Evolutionary conservation across 2,329 filamentous ascomycete genomes (phyloP).

Genomic region (Seiridium cupressi): DNA sequence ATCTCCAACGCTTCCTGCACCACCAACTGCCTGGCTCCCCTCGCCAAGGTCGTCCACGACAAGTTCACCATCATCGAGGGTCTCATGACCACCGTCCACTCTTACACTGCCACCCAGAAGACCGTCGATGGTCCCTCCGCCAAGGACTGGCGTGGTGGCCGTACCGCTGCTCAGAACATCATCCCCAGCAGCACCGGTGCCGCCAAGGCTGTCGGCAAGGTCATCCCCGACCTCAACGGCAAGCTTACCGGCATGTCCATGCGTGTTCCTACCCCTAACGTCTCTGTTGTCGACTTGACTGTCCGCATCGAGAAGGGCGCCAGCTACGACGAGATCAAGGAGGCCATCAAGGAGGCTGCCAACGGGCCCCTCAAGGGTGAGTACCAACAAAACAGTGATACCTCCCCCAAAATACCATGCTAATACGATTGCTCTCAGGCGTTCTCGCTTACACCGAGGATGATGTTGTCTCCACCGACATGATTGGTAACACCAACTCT

Average conservation of each 20-base stretch:
- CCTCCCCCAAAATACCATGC: slow-evolving; percentile 7
- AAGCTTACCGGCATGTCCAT: slow-evolving; percentile 99
- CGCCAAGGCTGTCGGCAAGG: slow-evolving; percentile 99
- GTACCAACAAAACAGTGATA: slow-evolving; percentile 24
- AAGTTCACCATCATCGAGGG: slow-evolving; percentile 97
- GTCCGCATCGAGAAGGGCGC: slow-evolving; percentile 89
- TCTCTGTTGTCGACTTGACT: slow-evolving; percentile 98
- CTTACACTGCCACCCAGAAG: slow-evolving; percentile 99
- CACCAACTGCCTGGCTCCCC: slow-evolving; percentile 99
- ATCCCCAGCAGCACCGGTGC: slow-evolving; percentile 98
- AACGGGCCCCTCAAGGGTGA: slow-evolving; percentile 82
- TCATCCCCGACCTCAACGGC: slow-evolving; percentile 96
- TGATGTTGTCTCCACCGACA: slow-evolving; percentile 88
- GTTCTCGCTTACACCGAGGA: slow-evolving; percentile 96
- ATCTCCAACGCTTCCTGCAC: slow-evolving; percentile 99
- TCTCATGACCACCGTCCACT: slow-evolving; percentile 99
- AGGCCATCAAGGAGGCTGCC: slow-evolving; percentile 81
- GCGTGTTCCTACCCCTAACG: slow-evolving; percentile 98
- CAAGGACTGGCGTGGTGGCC: slow-evolving; percentile 99
- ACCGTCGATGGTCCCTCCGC: slow-evolving; percentile 94
- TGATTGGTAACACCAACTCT: slow-evolving; percentile 89
- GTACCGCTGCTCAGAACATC: slow-evolving; percentile 99
- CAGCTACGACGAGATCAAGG: slow-evolving; percentile 90
- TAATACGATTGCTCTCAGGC: slow-evolving; percentile 45
- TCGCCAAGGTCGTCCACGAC: slow-evolving; percentile 99